Conservation (phyloP, 2,329 filamentous ascomycete species). For the Colletotrichum sp. region DNA sequence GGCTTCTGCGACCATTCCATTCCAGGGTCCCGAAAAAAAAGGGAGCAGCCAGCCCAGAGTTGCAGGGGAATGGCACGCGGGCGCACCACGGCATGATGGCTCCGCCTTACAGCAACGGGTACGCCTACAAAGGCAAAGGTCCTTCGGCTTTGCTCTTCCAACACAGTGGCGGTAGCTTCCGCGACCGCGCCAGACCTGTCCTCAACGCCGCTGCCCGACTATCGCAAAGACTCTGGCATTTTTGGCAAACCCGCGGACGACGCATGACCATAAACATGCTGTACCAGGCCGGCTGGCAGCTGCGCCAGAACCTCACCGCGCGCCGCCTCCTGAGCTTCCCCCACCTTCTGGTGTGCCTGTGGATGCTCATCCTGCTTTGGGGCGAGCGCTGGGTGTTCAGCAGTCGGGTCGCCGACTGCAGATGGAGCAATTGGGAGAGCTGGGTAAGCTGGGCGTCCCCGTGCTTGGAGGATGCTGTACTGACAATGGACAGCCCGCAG, state of each 20-base stretch:
- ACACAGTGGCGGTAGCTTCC: constrained; percentile 23
- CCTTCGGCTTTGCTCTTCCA: constrained; percentile 1
- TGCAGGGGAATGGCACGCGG: constrained; percentile 31
- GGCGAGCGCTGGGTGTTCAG: constrained; percentile 83
- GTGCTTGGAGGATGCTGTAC: neutral
- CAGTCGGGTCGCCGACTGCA: constrained; percentile 72
- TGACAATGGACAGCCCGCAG: constrained; percentile 64
- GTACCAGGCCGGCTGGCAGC: constrained; percentile 24
- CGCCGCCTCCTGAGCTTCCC: constrained; percentile 65
- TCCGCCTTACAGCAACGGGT: constrained; percentile 41
- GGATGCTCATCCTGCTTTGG: constrained; percentile 81
- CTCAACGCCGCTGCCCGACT: neutral
- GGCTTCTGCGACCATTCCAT: constrained; percentile 2
- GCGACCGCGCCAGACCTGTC: constrained; percentile 16
- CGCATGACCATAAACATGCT: constrained; percentile 8
- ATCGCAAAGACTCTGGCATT: constrained; percentile 1
- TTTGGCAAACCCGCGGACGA: constrained; percentile 16
- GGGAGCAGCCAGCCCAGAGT: neutral
- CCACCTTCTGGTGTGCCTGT: constrained; percentile 72
- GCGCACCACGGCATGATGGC: constrained; percentile 27
- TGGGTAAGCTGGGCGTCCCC: constrained; percentile 69
- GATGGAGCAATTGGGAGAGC: constrained; percentile 88
- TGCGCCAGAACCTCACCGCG: constrained; percentile 52
- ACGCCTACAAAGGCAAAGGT: constrained; percentile 9
- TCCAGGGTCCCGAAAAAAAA: constrained; percentile 8